These are phyloP conservation scores for Lactifluus echinatus DNA, from an alignment of 768 basidiomycete species.

Conservation along the genomic window DNA sequence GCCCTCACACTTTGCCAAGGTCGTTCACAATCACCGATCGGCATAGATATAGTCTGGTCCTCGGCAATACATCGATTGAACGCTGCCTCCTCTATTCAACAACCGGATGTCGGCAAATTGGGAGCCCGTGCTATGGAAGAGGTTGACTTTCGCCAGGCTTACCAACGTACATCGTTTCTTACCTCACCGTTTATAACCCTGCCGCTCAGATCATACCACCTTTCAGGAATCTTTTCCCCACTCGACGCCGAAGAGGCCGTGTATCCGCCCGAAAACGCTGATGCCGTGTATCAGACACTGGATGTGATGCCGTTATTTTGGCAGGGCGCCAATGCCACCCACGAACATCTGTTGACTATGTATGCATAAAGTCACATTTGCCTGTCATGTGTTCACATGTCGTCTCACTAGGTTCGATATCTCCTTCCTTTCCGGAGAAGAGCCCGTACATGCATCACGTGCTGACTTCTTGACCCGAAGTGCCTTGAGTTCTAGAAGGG, in stretches of 20 bases:
- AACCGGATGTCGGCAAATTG: slow-evolving; percentile 30
- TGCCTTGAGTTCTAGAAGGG: slow-evolving; percentile 42
- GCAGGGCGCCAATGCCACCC: slow-evolving; percentile 39
- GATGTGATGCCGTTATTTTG: slow-evolving; percentile 49
- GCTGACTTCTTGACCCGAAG: slow-evolving; percentile 53
- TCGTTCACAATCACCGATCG: background rate
- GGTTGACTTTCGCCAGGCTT: slow-evolving; percentile 43
- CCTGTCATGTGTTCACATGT: background rate
- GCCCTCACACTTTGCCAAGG: background rate
- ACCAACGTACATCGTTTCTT: slow-evolving; percentile 40
- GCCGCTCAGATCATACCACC: background rate
- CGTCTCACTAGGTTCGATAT: slow-evolving; percentile 49
- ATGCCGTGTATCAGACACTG: slow-evolving; percentile 39
- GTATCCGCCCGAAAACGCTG: slow-evolving; percentile 25
- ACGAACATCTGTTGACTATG: slow-evolving; percentile 56
- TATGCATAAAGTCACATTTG: slow-evolving; percentile 25
- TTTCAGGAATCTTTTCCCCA: slow-evolving; percentile 22
- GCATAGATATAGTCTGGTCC: slow-evolving; percentile 4
- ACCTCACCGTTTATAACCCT: background rate
- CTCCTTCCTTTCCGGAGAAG: slow-evolving; percentile 44
- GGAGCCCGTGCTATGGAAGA: slow-evolving; percentile 37
- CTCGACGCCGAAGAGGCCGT: slow-evolving; percentile 6
- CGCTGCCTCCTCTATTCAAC: background rate
- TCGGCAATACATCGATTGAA: slow-evolving; percentile 1
- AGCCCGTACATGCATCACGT: slow-evolving; percentile 35